Conservation (phyloP, 768 basidiomycete species). For the Clathrus columnatus region DNA sequence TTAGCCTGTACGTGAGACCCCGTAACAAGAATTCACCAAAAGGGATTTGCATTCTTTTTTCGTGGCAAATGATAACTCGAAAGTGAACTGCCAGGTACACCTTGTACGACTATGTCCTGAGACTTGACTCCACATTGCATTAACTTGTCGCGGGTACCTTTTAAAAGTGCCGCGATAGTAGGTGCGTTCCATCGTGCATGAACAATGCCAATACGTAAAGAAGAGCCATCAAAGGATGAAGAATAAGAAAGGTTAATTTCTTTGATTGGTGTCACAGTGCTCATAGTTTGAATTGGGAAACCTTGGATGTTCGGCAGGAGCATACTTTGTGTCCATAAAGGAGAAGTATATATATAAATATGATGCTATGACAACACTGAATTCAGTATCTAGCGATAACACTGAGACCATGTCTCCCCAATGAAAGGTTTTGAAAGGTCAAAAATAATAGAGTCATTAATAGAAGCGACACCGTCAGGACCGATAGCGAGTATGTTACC, state of each 20-base stretch:
- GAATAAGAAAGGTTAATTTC: slow-evolving; percentile 53
- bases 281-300: slow-evolving; percentile 17
- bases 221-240: slow-evolving; percentile 62
- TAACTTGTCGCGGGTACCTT: slow-evolving; percentile 72
- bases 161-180: slow-evolving; percentile 78
- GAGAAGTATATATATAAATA: no score
- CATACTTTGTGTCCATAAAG: no score
- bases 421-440: no score
- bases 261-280: slow-evolving; percentile 83
- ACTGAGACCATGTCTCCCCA: no score
- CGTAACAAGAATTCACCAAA: slow-evolving; percentile 45
- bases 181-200: slow-evolving; percentile 93
- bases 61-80: slow-evolving; percentile 82
- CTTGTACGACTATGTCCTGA: slow-evolving; percentile 81
- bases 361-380: no score
- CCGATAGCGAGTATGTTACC: no score
- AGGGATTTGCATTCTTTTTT: slow-evolving; percentile 32
- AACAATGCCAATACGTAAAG: slow-evolving; percentile 81
- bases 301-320: not conserved
- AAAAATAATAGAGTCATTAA: no score
- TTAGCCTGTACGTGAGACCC: slow-evolving; percentile 78
- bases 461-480: no score
- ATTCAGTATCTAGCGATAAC: no score
- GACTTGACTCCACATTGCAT: slow-evolving; percentile 82
- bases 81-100: slow-evolving; percentile 93